phyloP scores from a whole-genome alignment of 305 asterid species.

The Solanum hybrid region DNA sequence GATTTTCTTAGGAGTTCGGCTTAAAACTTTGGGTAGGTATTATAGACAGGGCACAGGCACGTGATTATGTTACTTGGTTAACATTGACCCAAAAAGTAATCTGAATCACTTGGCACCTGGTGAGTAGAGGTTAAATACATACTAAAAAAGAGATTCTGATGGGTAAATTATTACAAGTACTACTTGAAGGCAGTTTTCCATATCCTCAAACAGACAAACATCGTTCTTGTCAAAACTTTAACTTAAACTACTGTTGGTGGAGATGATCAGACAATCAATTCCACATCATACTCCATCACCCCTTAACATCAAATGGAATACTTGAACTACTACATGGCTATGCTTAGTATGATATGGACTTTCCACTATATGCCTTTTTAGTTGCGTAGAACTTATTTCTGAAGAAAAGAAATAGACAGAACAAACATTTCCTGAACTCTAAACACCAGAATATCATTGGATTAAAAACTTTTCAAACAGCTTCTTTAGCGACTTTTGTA shows the following conservation, averaged over 20 bases:
- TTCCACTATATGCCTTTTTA: not conserved
- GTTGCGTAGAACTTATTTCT: not conserved
- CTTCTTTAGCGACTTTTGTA: not conserved
- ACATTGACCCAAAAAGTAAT: not conserved
- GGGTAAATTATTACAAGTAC: not conserved
- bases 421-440: not conserved
- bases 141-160: not conserved
- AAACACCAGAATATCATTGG: not conserved
- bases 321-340: not conserved
- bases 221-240: not conserved
- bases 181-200: not conserved
- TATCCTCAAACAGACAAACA: not conserved
- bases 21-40: not conserved
- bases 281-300: not conserved
- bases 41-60: not conserved
- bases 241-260: not conserved
- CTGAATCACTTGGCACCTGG: not conserved
- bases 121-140: not conserved
- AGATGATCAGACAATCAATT: not conserved
- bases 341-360: not conserved
- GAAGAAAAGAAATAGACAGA: not conserved
- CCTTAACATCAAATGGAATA: not conserved
- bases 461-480: not conserved
- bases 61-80: not conserved
- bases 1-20: not conserved